These are phyloP conservation scores for Phytophthora vignae DNA, from an alignment of 352 stramenopile genomes.

Conservation along the genomic window DNA sequence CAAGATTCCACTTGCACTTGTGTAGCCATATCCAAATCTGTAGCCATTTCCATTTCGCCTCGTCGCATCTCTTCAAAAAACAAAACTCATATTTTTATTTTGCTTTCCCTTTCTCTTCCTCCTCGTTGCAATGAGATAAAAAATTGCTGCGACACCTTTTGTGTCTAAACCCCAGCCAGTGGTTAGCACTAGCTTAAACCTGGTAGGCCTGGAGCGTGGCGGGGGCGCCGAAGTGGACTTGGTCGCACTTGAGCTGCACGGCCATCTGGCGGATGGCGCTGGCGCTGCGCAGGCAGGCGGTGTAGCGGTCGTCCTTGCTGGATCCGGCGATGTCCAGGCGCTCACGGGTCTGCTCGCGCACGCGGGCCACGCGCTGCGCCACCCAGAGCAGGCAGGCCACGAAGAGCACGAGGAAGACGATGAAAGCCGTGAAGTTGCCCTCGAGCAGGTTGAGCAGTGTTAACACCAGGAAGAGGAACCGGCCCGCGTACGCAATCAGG, in stretches of 20 bases:
- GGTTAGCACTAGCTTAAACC: conserved; percentile 27
- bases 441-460: conserved; percentile 27
- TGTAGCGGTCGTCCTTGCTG: conserved; percentile 36
- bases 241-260: conserved; percentile 51
- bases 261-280: conserved; percentile 51
- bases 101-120: neutral
- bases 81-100: conserved; percentile 10
- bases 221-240: conserved; percentile 40
- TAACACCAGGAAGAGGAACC: conserved; percentile 31
- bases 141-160: neutral
- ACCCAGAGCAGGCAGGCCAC: conserved; percentile 26
- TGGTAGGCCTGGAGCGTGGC: conserved; percentile 50
- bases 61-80: neutral
- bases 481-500: conserved; percentile 33
- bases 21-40: conserved; percentile 1
- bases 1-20: neutral
- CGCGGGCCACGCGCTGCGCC: conserved; percentile 34
- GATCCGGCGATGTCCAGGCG: conserved; percentile 46
- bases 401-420: conserved; percentile 28
- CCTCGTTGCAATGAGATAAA: conserved; percentile 1
- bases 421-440: conserved; percentile 24
- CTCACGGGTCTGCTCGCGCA: conserved; percentile 41
- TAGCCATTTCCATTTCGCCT: neutral
- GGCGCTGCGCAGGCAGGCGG: conserved; percentile 30
- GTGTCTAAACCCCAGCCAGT: neutral